Conservation (phyloP, 2,329 filamentous ascomycete species). For the Pseudopithomyces maydicus region DNA sequence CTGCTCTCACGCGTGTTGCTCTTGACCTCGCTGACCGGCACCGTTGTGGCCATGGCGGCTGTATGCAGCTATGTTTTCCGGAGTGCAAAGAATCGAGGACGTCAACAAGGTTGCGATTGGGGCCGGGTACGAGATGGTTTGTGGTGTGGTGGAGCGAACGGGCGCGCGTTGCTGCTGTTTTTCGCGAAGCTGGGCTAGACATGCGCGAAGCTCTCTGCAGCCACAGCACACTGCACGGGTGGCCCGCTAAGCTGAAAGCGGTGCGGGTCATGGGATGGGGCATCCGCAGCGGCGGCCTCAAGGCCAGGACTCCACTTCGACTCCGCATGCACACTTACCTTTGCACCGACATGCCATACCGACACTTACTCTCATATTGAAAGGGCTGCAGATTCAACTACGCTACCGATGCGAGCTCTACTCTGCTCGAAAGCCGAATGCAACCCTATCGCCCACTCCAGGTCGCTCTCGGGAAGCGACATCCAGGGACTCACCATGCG, state of each 20-base stretch:
- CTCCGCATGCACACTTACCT: slow-evolving; percentile 2
- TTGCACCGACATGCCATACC: not conserved
- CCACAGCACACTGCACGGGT: not conserved
- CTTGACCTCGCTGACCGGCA: slow-evolving; percentile 78
- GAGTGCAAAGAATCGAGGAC: not conserved
- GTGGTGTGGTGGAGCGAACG: not conserved
- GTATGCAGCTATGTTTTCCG: slow-evolving; percentile 1
- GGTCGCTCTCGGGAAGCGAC: not conserved
- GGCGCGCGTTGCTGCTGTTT: not conserved
- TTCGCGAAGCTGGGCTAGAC: slow-evolving; percentile 7
- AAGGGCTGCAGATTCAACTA: not conserved
- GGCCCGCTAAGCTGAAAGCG: not conserved
- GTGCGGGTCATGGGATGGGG: slow-evolving; percentile 2
- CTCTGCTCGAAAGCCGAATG: not conserved
- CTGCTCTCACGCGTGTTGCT: slow-evolving; percentile 93
- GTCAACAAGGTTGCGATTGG: not conserved
- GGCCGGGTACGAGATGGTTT: not conserved
- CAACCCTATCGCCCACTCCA: not conserved
- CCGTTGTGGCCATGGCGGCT: slow-evolving; percentile 40
- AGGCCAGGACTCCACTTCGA: slow-evolving; percentile 1
- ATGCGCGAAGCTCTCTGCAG: slow-evolving; percentile 3
- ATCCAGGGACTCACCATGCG: slow-evolving; percentile 1
- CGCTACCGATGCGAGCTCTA: no score
- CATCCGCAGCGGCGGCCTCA: not conserved
- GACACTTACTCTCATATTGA: not conserved